A percentile compares a stretch with the other conserved stretches of the same genome.
Evolutionary conservation across 805 yeast species (phyloP).

Genomic region (Candida maltosa): DNA sequence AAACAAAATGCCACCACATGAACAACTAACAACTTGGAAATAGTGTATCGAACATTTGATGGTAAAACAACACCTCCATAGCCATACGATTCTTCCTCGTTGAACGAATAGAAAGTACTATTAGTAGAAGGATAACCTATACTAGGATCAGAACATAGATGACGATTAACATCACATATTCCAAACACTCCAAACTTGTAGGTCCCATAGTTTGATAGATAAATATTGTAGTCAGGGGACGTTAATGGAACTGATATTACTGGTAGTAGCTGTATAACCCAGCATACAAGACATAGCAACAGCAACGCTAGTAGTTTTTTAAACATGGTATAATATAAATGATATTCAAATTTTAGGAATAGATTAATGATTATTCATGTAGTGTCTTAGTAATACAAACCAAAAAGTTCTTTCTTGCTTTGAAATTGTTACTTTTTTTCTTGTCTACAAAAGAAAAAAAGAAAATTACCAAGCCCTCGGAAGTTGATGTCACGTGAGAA

Average conservation of each 20-base stretch:
- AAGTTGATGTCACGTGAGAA: too few relatives aligned
- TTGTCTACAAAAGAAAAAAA: too few relatives aligned
- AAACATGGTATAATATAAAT: constrained; percentile 27
- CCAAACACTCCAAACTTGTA: constrained; percentile 45
- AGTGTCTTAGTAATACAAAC: too few relatives aligned
- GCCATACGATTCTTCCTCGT: constrained; percentile 4
- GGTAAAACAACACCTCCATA: constrained; percentile 33
- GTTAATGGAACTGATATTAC: constrained; percentile 42
- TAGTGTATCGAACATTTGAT: constrained; percentile 34
- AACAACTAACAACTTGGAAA: constrained; percentile 39
- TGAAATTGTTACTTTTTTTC: too few relatives aligned
- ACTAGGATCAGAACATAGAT: constrained; percentile 27
- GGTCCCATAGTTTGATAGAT: constrained; percentile 28
- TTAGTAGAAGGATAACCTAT: constrained; percentile 35
- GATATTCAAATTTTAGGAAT: too few relatives aligned
- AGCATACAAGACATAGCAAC: constrained; percentile 21
- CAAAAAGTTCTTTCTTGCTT: too few relatives aligned
- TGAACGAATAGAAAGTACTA: constrained; percentile 12
- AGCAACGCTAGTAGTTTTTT: constrained; percentile 27
- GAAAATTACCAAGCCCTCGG: too few relatives aligned
- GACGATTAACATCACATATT: constrained; percentile 26
- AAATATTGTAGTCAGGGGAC: constrained; percentile 20
- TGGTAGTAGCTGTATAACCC: constrained; percentile 35
- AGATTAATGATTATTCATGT: too few relatives aligned
- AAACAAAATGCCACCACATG: constrained; percentile 39